phyloP scores from a whole-genome alignment of 257 asterid genomes.

The Thymus mandschuricus region DNA sequence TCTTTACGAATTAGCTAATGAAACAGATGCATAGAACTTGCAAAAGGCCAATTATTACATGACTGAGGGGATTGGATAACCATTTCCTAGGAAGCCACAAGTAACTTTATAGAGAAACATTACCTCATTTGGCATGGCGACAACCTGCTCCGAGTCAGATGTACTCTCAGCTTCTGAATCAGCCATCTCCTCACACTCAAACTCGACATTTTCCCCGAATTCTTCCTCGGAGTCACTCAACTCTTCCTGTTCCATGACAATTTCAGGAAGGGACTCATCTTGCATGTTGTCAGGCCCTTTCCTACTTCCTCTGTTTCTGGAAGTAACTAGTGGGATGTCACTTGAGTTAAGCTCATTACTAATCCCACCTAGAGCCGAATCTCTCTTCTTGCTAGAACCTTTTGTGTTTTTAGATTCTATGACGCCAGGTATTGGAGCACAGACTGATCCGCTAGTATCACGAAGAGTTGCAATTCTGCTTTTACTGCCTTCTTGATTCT shows the following conservation, averaged over 20 bases:
- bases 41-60: neutral
- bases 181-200: constrained; percentile 97
- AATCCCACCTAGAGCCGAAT: constrained; percentile 41
- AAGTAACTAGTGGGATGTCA: constrained; percentile 37
- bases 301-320: constrained; percentile 45
- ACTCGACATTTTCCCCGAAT: constrained; percentile 84
- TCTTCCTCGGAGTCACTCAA: constrained; percentile 97
- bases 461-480: constrained; percentile 34
- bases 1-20: neutral
- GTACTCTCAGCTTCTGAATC: constrained; percentile 88
- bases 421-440: constrained; percentile 32
- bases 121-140: constrained; percentile 72
- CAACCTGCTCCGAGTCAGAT: constrained; percentile 62
- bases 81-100: constrained; percentile 11
- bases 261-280: constrained; percentile 65
- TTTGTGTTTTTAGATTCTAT: constrained; percentile 32
- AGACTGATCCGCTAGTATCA: constrained; percentile 31
- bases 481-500: constrained; percentile 43
- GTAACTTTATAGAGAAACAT: constrained; percentile 11
- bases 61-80: constrained; percentile 8
- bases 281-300: constrained; percentile 38
- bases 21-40: neutral
- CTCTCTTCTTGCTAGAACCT: constrained; percentile 33
- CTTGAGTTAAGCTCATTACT: constrained; percentile 39
- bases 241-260: constrained; percentile 99